A percentile compares a stretch with the other conserved stretches of the same genome.
These are phyloP conservation scores for Papiliotrema flavescens DNA, from an alignment of 1,284 basidiomycete genomes.

Conservation along the genomic window DNA sequence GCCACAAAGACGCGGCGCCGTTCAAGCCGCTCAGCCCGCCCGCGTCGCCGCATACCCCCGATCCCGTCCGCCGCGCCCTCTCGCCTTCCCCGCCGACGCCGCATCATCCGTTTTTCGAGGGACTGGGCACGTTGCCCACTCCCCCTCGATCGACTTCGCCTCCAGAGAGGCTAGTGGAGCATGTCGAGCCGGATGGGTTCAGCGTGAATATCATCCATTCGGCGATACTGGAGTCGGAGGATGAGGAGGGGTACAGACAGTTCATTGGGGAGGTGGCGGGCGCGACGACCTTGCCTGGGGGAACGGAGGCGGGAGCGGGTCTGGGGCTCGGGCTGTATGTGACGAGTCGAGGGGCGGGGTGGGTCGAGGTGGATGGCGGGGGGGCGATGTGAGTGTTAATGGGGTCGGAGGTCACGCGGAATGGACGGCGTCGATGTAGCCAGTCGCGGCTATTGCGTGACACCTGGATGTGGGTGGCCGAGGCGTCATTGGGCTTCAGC, in stretches of 20 bases:
- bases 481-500: no score
- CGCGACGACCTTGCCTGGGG: neutral
- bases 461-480: no score
- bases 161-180: neutral
- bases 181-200: neutral
- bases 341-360: neutral
- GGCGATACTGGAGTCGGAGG: conserved; percentile 41
- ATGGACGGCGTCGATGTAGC: no score
- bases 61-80: neutral
- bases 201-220: conserved; percentile 32
- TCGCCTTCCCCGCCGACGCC: neutral
- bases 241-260: conserved; percentile 40
- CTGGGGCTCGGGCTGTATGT: neutral
- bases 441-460: no score
- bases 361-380: conserved; percentile 3
- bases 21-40: neutral
- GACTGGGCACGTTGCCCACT: neutral
- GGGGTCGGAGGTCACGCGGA: neutral
- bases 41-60: neutral
- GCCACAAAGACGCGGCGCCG: neutral
- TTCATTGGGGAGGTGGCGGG: conserved; percentile 40
- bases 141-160: neutral
- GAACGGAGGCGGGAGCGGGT: neutral
- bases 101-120: neutral
- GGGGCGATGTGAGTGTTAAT: neutral